Evolutionary conservation across 495 filamentous ascomycete genomes (phyloP), one percentile per base, ranked within the genome.

Genomic region (Neurospora cerealis): DNA sequence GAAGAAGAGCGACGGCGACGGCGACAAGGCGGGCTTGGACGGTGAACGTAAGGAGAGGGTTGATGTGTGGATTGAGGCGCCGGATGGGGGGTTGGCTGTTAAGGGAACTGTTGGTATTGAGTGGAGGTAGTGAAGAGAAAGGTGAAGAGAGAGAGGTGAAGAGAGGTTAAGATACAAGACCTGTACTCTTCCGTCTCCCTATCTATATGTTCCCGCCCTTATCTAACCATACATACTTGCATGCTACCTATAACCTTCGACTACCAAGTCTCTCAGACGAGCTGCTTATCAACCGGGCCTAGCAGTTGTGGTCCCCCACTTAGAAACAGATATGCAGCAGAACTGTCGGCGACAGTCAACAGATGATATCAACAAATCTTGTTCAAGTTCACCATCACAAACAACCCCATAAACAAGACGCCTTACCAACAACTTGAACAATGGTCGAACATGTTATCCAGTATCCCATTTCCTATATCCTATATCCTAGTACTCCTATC

Each of bases 11-110:
- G 15, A 7, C 41, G 42, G 17, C 42, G 19, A 73, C 54, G 69
- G 54, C 70, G 54, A 72, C 17, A n/a, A 9, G 70, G 72, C 73
- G 77, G 24, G 76, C 48, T 39, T 24, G 38, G n/a, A 10, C 19
- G 21, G 48, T 60, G 17, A 3, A 72, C 34, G n/a, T 9, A 28
- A 66, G 28, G 77, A 71, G 36, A 79, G 73, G 34, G 91, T 85
- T 87, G 87, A 89, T 72, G 83, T 92, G n/a, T 93, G 91, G 91
- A 88, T 92, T 76, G 89, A 91, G 76, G 87, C 84, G 2, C 81
- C 77, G 2, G 82, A 87, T 62, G 90, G 90, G 6, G 84, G 89
- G 42, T 81, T 90, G 54, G 87, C 88, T 69, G 91, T 91, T n/a
- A 87, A 86, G 78, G 90, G 87, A 5, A 73, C 66, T 1, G 79